phyloP scores from a whole-genome alignment of 305 asterid species.

The Fraxinus greggii region DNA sequence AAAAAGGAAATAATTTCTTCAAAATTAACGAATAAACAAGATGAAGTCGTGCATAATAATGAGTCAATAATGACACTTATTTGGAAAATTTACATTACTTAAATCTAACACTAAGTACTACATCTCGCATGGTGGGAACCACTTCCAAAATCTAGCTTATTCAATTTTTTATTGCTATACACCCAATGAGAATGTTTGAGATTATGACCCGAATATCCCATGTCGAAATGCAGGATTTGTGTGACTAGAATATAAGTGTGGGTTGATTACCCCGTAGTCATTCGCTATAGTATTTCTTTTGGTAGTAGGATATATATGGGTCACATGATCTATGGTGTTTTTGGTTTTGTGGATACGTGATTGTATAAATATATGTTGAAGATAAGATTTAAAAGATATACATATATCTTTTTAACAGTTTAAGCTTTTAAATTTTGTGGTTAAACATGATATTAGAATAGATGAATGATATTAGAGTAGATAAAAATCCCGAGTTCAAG shows the following conservation, averaged over 20 bases:
- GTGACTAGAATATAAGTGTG: neutral
- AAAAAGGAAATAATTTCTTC: neutral
- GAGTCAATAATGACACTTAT: neutral
- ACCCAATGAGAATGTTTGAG: neutral
- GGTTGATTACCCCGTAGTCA: neutral
- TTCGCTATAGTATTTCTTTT: neutral
- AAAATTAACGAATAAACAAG: neutral
- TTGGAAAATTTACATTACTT: neutral
- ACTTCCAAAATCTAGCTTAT: neutral
- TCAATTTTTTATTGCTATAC: neutral
- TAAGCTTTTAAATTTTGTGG: neutral
- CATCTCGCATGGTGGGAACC: neutral
- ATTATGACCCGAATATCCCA: neutral
- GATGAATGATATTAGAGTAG: neutral
- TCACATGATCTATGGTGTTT: neutral
- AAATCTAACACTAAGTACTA: neutral
- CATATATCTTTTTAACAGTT: neutral
- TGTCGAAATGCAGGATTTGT: neutral
- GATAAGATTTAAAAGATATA: neutral
- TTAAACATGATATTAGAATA: neutral
- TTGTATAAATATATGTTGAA: neutral
- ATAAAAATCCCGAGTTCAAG: neutral
- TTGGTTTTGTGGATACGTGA: neutral
- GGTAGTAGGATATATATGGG: neutral
- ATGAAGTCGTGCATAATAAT: neutral